Evolutionary conservation across 1,139 yeast species (phyloP).

Genomic region (Debaryomyces coudertii): DNA sequence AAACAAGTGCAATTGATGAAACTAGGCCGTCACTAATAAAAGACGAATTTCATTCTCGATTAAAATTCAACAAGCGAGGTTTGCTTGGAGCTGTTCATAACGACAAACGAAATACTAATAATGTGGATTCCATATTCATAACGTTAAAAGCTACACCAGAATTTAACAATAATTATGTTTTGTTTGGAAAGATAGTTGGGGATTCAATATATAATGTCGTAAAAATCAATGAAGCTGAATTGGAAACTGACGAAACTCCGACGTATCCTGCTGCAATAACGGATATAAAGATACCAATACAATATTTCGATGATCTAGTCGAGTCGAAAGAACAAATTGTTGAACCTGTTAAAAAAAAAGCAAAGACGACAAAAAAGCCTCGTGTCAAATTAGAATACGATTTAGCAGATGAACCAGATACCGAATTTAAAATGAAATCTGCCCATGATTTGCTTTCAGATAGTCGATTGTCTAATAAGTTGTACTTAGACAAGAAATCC

Average conservation of each 20-base stretch:
- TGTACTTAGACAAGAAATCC: not conserved
- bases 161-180: conserved; percentile 49
- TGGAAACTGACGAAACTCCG: conserved; percentile 46
- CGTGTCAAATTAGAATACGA: conserved; percentile 26
- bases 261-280: conserved; percentile 54
- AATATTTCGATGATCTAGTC: conserved; percentile 53
- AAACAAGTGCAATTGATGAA: conserved; percentile 18
- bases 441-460: conserved; percentile 49
- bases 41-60: conserved; percentile 58
- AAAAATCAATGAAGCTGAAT: conserved; percentile 55
- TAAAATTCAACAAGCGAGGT: conserved; percentile 59
- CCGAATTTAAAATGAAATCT: conserved; percentile 49
- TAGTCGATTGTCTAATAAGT: conserved; percentile 21
- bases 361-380: conserved; percentile 20
- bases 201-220: conserved; percentile 59
- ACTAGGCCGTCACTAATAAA: conserved; percentile 21
- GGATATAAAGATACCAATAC: conserved; percentile 44
- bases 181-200: conserved; percentile 67
- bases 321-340: conserved; percentile 12
- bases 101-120: conserved; percentile 32
- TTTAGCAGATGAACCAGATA: conserved; percentile 31
- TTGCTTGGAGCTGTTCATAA: conserved; percentile 53
- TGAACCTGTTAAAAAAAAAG: conserved; percentile 19
- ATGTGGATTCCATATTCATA: conserved; percentile 55
- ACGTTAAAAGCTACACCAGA: conserved; percentile 52